phyloP scores from a whole-genome alignment of 495 filamentous ascomycete species.

The Glutinoglossum americanum region DNA sequence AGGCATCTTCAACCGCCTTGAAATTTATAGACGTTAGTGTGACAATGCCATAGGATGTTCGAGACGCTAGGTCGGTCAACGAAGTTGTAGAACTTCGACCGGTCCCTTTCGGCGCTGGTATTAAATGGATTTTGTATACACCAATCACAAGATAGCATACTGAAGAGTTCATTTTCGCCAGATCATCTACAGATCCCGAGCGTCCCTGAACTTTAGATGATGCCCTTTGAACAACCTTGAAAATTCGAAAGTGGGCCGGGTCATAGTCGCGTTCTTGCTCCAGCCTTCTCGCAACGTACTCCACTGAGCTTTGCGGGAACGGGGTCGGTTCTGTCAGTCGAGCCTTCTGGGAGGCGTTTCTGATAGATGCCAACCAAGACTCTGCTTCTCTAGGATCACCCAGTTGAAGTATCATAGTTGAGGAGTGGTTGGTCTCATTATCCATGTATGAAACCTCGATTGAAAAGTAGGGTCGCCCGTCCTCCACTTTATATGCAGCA shows the following conservation, averaged over 20 bases:
- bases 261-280: slow-evolving; percentile 50
- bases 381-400: slow-evolving; percentile 50
- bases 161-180: slow-evolving; percentile 48
- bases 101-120: slow-evolving; percentile 43
- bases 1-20: slow-evolving; percentile 57
- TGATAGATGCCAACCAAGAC: slow-evolving; percentile 51
- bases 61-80: slow-evolving; percentile 25
- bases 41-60: slow-evolving; percentile 47
- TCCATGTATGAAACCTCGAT: slow-evolving; percentile 62
- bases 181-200: slow-evolving; percentile 47
- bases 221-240: slow-evolving; percentile 62
- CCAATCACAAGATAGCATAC: slow-evolving; percentile 76
- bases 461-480: slow-evolving; percentile 53
- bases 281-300: slow-evolving; percentile 42
- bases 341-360: slow-evolving; percentile 33
- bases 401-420: slow-evolving; percentile 46
- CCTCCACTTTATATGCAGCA: slow-evolving; percentile 58
- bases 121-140: slow-evolving; percentile 58
- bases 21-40: slow-evolving; percentile 47
- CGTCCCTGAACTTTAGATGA: slow-evolving; percentile 31
- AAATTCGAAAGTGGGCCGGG: slow-evolving; percentile 51
- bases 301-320: slow-evolving; percentile 35
- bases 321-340: slow-evolving; percentile 29
- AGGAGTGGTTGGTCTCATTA: slow-evolving; percentile 39
- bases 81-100: slow-evolving; percentile 34